phyloP scores from a whole-genome alignment of 1,284 basidiomycete species.

The Rhodotorula sp. region DNA sequence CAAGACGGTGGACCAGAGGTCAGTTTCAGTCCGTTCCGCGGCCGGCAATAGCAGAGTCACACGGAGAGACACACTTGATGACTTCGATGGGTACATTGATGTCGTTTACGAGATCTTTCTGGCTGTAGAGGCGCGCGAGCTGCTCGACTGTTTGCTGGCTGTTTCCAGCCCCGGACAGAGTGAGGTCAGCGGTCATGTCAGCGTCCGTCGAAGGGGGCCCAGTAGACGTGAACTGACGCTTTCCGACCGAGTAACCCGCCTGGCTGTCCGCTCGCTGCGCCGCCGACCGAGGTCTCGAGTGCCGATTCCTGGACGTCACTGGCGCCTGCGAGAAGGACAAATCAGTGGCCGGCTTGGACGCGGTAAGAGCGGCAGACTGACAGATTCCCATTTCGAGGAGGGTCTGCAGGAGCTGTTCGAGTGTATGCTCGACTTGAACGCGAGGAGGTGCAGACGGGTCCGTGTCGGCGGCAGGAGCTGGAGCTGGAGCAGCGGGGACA shows the following conservation, averaged over 20 bases:
- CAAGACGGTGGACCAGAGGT: too few species aligned
- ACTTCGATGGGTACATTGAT: conserved; percentile 35
- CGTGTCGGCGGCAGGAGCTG: neutral
- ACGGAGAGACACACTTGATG: conserved; percentile 25
- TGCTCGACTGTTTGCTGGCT: conserved; percentile 35
- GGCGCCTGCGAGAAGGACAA: conserved; percentile 29
- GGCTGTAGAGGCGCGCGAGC: conserved; percentile 27
- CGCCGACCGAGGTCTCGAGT: conserved; percentile 28
- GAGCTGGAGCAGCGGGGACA: neutral
- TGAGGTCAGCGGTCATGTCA: conserved; percentile 2
- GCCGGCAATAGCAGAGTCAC: too few species aligned
- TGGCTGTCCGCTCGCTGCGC: conserved; percentile 27
- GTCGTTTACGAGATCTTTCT: conserved; percentile 28
- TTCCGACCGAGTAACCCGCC: conserved; percentile 43
- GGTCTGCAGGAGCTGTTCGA: conserved; percentile 41
- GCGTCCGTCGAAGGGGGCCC: neutral
- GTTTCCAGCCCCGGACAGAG: neutral
- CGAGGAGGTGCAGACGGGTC: conserved; percentile 4
- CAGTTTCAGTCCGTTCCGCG: too few species aligned
- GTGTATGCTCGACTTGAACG: conserved; percentile 34
- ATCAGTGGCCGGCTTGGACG: neutral
- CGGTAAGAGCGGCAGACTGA: neutral
- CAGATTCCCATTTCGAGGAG: conserved; percentile 45
- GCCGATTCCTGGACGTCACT: conserved; percentile 44
- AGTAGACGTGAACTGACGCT: conserved; percentile 28